Base-by-base conservation (phyloP, 2,329 filamentous ascomycete genomes). In the Alternaria rosae region DNA sequence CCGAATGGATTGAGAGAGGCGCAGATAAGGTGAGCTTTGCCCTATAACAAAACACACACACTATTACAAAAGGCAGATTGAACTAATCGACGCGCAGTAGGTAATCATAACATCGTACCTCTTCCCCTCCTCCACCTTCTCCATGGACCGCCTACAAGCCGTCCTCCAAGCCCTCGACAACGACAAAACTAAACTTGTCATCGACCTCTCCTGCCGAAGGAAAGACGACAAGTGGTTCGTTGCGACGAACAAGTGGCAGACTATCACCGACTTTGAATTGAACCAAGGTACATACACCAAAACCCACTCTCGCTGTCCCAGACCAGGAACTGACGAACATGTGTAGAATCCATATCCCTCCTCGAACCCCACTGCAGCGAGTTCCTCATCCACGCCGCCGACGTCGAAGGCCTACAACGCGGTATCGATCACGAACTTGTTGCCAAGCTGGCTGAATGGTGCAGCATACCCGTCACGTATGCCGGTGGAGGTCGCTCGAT, bases 161-260 rank as follows among this genome's bases (percentile, higher is more conserved):
- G 89, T 98, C 7, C 85, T 98, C 1, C 79, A 84, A 23, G 87
- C 89, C 2, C 85, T 99, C 6, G 90, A 85, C 25, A 89, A 90
- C 55, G 90, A 97, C 76, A 92, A 85, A 76, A 82, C 84, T 51
- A 95, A 92, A 80, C 88, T 99, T 51, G 94, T 99, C 69, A 94
- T 99, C 77, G 95, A 99, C 76, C 86, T 99, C 23, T 97, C 93
- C 80, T 99, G 95, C 77, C 89, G 95, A 54, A 86, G 89, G 61
- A 90, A 89, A 62, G 91, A 86, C 38, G 84, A 90, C 58, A 90
- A 84, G 41, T 99, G 95, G 95, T 93, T 92, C 73, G 95, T 99
- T n/a, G 94, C 95, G 57, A 99, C 97, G 91, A 92, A 99, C 80
- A 97, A 97, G 79, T 99, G 95, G 95, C 95, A 98, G 84, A 97